These are phyloP conservation scores for Begonia fuchsioides DNA, from an alignment of 306 rosid species.

Conservation along the genomic window DNA sequence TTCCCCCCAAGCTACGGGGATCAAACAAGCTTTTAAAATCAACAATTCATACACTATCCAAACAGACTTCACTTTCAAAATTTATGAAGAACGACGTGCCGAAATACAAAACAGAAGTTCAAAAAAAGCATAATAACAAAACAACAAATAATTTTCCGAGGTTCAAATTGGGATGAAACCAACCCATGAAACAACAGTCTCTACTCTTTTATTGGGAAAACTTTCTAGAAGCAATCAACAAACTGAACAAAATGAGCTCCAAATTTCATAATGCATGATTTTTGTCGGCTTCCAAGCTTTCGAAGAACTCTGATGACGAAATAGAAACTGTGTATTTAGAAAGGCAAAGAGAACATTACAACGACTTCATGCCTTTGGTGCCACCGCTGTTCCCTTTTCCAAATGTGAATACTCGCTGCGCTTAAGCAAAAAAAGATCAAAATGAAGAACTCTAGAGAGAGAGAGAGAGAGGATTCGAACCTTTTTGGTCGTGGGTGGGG, in stretches of 20 bases:
- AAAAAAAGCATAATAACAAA: background rate
- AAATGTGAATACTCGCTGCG: constrained; percentile 77
- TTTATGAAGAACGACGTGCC: background rate
- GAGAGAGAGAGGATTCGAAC: constrained; percentile 14
- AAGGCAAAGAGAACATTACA: constrained; percentile 30
- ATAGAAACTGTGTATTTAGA: background rate
- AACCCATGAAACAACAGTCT: too few species aligned
- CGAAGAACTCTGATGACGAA: background rate
- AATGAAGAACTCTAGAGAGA: background rate
- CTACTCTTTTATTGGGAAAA: too few species aligned
- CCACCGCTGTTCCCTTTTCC: constrained; percentile 94
- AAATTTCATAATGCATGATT: background rate
- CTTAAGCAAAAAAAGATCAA: constrained; percentile 5
- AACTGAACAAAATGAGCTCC: too few species aligned
- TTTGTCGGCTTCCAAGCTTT: background rate
- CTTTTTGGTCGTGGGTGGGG: constrained; percentile 51
- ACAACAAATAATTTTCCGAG: background rate
- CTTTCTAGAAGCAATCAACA: too few species aligned
- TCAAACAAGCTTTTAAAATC: background rate
- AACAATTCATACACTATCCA: too few species aligned
- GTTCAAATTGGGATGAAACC: background rate
- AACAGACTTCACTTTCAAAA: too few species aligned
- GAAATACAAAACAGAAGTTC: background rate
- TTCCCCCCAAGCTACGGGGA: constrained; percentile 75
- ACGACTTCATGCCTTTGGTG: constrained; percentile 79